These are phyloP conservation scores for Phoenix dactylifera DNA, from an alignment of 176 grass and related monocot species.

Conservation along the genomic window DNA sequence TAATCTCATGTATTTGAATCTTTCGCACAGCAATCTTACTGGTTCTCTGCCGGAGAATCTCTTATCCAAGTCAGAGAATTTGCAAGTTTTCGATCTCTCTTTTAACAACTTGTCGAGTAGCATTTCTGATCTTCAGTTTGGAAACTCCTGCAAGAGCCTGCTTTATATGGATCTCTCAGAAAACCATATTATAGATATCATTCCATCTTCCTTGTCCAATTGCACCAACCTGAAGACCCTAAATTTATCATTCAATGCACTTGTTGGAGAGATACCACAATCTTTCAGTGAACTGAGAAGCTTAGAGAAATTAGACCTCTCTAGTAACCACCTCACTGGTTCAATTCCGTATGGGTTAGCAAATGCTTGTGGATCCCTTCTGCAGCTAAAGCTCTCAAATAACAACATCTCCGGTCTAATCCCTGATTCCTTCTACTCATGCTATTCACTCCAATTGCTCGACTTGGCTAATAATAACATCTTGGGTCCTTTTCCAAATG, in stretches of 20 bases:
- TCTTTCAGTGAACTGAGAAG: constrained; percentile 23
- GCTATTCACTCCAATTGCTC: constrained; percentile 47
- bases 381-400: constrained; percentile 38
- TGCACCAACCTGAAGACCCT: constrained; percentile 44
- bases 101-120: constrained; percentile 74
- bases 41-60: constrained; percentile 34
- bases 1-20: constrained; percentile 43
- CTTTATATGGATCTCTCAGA: constrained; percentile 55
- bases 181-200: constrained; percentile 41
- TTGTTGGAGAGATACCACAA: constrained; percentile 43
- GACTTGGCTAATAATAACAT: constrained; percentile 70
- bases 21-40: constrained; percentile 69
- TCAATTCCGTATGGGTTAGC: constrained; percentile 38
- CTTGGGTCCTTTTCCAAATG: constrained; percentile 38
- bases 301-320: constrained; percentile 68
- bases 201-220: constrained; percentile 47
- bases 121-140: constrained; percentile 29
- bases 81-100: constrained; percentile 57
- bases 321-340: constrained; percentile 52
- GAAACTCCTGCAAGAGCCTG: constrained; percentile 23
- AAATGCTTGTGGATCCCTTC: constrained; percentile 42
- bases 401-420: constrained; percentile 69
- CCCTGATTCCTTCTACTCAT: constrained; percentile 54
- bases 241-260: constrained; percentile 67
- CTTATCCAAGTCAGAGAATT: constrained; percentile 24